Evolutionary conservation across 305 asterid genomes (phyloP).

Genomic region (Fraxinus dipetala): DNA sequence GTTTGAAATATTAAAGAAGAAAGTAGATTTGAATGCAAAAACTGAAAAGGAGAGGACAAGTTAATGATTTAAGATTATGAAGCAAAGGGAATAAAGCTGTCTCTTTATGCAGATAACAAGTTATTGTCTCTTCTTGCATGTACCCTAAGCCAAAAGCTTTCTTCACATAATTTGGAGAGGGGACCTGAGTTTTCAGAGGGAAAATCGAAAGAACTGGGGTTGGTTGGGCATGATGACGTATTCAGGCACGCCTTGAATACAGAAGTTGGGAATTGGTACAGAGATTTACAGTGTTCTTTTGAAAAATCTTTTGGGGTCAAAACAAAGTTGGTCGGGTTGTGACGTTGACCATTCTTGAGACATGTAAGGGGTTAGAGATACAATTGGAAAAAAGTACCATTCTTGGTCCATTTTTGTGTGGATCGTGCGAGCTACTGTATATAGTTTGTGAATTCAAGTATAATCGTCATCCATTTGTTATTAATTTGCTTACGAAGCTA

Average conservation of each 20-base stretch:
- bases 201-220: not conserved
- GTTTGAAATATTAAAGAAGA: not conserved
- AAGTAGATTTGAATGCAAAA: constrained; percentile 2
- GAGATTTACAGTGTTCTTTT: constrained; percentile 14
- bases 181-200: not conserved
- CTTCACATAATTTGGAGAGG: constrained; percentile 4
- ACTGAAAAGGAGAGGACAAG: constrained; percentile 37
- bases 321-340: constrained; percentile 49
- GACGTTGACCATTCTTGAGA: constrained; percentile 54
- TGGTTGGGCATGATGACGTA: constrained; percentile 27
- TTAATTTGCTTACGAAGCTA: not conserved
- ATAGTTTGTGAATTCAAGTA: not conserved
- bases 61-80: constrained; percentile 33
- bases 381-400: constrained; percentile 6
- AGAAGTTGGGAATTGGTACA: constrained; percentile 10
- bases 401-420: not conserved
- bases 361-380: constrained; percentile 15
- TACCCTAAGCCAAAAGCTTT: constrained; percentile 9
- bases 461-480: not conserved
- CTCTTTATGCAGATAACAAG: constrained; percentile 18
- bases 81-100: constrained; percentile 67
- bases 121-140: constrained; percentile 38
- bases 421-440: not conserved
- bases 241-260: constrained; percentile 51
- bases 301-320: constrained; percentile 23